Evolutionary conservation across 164 flowering plant genomes (phyloP).

Genomic region (Chloranthus sessilifolius): DNA sequence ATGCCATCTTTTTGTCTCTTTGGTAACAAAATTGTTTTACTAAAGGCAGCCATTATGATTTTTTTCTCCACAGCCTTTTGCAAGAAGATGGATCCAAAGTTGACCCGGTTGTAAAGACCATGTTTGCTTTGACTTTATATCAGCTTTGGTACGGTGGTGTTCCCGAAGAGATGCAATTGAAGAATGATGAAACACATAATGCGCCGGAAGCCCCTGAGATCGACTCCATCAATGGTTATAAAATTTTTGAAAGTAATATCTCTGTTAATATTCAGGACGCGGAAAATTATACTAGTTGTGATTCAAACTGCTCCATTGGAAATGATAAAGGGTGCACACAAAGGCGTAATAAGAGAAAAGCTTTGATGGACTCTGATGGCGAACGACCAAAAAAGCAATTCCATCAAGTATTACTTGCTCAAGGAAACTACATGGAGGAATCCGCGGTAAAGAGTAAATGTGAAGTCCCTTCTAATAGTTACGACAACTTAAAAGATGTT

Average conservation of each 20-base stretch:
- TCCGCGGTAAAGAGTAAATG: constrained; percentile 29
- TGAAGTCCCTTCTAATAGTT: constrained; percentile 16
- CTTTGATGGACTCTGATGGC: constrained; percentile 7
- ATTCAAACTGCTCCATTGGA: constrained; percentile 53
- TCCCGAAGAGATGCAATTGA: constrained; percentile 45
- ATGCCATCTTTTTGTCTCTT: neutral
- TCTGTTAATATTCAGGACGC: constrained; percentile 21
- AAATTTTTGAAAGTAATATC: constrained; percentile 21
- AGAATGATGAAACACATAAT: constrained; percentile 17
- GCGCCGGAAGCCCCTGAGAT: constrained; percentile 23
- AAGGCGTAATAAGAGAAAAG: constrained; percentile 30
- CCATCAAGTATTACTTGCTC: constrained; percentile 9
- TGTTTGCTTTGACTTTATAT: constrained; percentile 57
- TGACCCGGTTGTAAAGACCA: constrained; percentile 43
- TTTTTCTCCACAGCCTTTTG: constrained; percentile 36
- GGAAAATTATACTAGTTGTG: constrained; percentile 12
- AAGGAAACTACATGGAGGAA: constrained; percentile 24
- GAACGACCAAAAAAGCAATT: constrained; percentile 14
- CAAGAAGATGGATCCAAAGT: constrained; percentile 30
- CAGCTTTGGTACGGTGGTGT: constrained; percentile 58
- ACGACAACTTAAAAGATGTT: constrained; percentile 15
- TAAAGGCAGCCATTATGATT: neutral
- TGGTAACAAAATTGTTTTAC: neutral
- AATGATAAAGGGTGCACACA: no score
- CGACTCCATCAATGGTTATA: constrained; percentile 5